Evolutionary conservation across 2,329 filamentous ascomycete species (phyloP), one percentile per base, ranked within the genome.

Genomic region (Neocatenulostroma microsporum): DNA sequence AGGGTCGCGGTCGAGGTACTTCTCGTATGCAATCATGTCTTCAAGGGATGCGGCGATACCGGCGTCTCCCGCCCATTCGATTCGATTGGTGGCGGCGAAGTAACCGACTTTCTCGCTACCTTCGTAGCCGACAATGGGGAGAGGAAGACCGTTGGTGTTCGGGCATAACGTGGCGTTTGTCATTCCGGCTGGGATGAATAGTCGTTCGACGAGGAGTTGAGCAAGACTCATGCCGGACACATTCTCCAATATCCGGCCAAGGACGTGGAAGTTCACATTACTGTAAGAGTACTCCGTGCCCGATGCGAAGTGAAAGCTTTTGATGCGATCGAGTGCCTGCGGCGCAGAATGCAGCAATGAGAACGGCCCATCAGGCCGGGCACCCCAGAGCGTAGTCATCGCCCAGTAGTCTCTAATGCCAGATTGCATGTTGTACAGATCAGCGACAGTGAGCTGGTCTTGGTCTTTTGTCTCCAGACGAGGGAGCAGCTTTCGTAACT

Each of bases 11-110:
- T 68, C 54, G 11, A 69, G 44, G 42, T 58, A 62, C 41, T 59
- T 54, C 42, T 69, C 66, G 38, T 66, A 69, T 1, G 62, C 62
- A 33, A 68, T 56, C 66, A 69, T 68, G 43, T 69, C 66, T n/a
- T 51, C 47, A 3, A 68, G 56, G 5, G 63, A 62, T 32, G 63
- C 65, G 3, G 61, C 62, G 10, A 67, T 49, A 6, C 66, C 66
- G 5, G 66, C 66, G 49, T 68, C 66, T 3, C 64, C 66, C 13
- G 64, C 57, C 66, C 66, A 69, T 40, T 68, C 62, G 31, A 68
- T 68, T 0, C 54, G 53, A 36, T 69, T 68, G 10, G 51, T 36
- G 3, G 57, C 62, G 2, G 56, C 50, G 3, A 55, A 42, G 34
- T 56, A 68, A 0, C 66, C 66, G 7, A 41, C 35, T 11, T 55